Percentiles rank a stretch among this genome's conserved stretches.
Evolutionary conservation across 176 grass and related monocot genomes (phyloP).

Genomic region (Avena insularis): DNA sequence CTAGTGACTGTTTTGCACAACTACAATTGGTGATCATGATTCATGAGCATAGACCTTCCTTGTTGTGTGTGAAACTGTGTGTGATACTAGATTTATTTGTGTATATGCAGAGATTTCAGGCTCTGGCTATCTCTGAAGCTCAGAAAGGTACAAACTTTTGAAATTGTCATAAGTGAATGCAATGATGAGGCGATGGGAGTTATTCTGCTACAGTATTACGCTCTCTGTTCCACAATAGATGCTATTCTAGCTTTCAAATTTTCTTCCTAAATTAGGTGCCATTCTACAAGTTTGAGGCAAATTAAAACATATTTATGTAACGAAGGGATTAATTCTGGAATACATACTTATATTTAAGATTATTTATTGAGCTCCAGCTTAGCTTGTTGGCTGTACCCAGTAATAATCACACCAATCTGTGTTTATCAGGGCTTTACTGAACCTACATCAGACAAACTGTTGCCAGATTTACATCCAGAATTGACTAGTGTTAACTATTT

Average conservation of each 20-base stretch:
- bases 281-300: not conserved
- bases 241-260: not conserved
- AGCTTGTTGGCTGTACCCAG: slow-evolving; percentile 12
- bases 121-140: slow-evolving; percentile 32
- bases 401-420: slow-evolving; percentile 19
- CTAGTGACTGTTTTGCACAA: not conserved
- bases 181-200: not conserved
- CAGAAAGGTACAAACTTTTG: slow-evolving; percentile 59
- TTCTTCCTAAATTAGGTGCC: not conserved
- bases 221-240: not conserved
- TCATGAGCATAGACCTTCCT: not conserved
- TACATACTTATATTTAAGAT: not conserved
- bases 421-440: slow-evolving; percentile 81
- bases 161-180: not conserved
- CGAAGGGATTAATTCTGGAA: not conserved
- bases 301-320: not conserved
- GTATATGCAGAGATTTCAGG: slow-evolving; percentile 54
- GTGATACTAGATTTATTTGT: not conserved
- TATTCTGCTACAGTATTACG: slow-evolving; percentile 2
- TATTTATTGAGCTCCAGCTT: not conserved
- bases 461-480: slow-evolving; percentile 80
- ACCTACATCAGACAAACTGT: slow-evolving; percentile 92
- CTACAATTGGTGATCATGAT: not conserved
- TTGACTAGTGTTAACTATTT: not conserved
- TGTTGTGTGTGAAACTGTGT: not conserved